These are phyloP conservation scores for Naganishia friedmannii DNA, from an alignment of 768 basidiomycete species.

Conservation along the genomic window DNA sequence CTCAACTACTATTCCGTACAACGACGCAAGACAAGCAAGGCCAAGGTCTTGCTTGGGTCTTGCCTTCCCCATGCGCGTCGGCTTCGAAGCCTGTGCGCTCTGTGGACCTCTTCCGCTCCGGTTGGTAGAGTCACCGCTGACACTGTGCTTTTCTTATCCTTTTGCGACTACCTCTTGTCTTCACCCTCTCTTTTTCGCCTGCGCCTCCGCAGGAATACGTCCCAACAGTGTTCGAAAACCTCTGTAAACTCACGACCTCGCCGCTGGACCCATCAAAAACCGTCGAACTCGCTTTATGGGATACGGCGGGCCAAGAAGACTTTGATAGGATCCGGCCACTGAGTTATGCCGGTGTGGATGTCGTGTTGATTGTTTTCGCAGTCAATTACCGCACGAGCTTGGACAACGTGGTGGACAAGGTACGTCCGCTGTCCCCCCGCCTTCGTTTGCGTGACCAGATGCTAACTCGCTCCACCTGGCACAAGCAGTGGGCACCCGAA, in stretches of 20 bases:
- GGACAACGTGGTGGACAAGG: slow-evolving; percentile 99
- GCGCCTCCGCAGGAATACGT: slow-evolving; percentile 89
- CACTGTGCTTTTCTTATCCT: too few species aligned
- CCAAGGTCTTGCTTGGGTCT: too few species aligned
- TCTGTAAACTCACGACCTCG: slow-evolving; percentile 89
- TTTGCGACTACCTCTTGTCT: too few species aligned
- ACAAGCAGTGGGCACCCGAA: slow-evolving; percentile 88
- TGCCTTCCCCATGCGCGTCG: too few species aligned
- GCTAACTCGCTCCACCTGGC: neutral
- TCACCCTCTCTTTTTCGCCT: too few species aligned
- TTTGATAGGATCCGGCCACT: slow-evolving; percentile 97
- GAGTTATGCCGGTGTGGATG: slow-evolving; percentile 98
- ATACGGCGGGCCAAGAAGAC: slow-evolving; percentile 99
- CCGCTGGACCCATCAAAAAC: slow-evolving; percentile 85
- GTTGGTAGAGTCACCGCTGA: too few species aligned
- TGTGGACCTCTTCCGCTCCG: too few species aligned
- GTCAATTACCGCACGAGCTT: slow-evolving; percentile 96
- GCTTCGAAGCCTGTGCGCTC: too few species aligned
- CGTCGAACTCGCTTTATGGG: slow-evolving; percentile 97
- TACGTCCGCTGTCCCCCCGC: slow-evolving; percentile 39
- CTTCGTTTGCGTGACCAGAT: neutral
- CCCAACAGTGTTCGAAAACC: slow-evolving; percentile 99
- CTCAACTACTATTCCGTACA: too few species aligned
- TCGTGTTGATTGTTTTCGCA: slow-evolving; percentile 98
- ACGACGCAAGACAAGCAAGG: too few species aligned